Evolutionary conservation across 2,329 filamentous ascomycete genomes (phyloP).

Genomic region (Verticillium dahliae): DNA sequence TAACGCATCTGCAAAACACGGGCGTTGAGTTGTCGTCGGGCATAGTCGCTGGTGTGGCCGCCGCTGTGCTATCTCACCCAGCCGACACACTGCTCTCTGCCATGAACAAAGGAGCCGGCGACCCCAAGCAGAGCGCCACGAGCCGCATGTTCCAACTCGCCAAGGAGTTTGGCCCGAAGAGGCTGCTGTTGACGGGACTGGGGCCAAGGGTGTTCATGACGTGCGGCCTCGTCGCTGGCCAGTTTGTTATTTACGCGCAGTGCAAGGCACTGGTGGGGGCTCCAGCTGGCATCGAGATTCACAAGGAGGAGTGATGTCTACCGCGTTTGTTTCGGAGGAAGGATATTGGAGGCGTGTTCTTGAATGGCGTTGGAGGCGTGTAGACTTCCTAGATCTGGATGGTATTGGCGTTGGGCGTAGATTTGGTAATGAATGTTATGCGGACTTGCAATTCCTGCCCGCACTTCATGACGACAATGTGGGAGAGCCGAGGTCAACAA

Average conservation of each 20-base stretch:
- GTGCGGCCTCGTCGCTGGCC: conserved; percentile 42
- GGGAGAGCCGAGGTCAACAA: background rate
- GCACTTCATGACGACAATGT: background rate
- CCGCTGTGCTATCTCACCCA: conserved; percentile 82
- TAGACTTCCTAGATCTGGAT: background rate
- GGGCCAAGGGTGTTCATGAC: conserved; percentile 48
- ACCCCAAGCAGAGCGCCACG: conserved; percentile 39
- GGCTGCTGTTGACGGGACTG: conserved; percentile 38
- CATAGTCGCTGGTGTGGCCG: conserved; percentile 81
- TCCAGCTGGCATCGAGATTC: conserved; percentile 44
- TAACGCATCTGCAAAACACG: conserved; percentile 68
- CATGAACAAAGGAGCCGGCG: conserved; percentile 49
- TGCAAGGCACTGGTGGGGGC: conserved; percentile 47
- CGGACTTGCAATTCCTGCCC: background rate
- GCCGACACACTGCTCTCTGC: conserved; percentile 60
- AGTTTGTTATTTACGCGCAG: conserved; percentile 50
- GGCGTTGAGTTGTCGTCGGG: conserved; percentile 80
- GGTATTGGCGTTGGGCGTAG: background rate
- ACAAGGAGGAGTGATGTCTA: conserved; percentile 30
- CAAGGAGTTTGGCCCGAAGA: conserved; percentile 41
- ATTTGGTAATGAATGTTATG: background rate
- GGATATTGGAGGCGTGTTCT: background rate
- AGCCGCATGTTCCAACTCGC: conserved; percentile 46
- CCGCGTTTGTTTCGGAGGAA: background rate
- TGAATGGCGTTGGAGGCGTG: background rate